Evolutionary conservation across 1,284 basidiomycete genomes (phyloP).

Genomic region (Fomitopsis schrenkii): DNA sequence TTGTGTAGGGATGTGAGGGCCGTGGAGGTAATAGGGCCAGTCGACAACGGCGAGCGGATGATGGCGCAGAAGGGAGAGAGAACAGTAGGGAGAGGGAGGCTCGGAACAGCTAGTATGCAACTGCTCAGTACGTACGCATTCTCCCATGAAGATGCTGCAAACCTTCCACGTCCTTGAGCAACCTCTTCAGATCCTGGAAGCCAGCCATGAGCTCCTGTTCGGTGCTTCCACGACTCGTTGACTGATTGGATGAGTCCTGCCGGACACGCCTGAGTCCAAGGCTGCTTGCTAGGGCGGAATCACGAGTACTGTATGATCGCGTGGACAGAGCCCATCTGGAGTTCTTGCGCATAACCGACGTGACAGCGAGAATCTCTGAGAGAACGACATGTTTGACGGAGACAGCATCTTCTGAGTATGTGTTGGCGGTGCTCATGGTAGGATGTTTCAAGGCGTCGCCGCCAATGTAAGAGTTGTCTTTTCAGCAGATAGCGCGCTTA

Average conservation of each 20-base stretch:
- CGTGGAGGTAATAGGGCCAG: slow-evolving; percentile 90
- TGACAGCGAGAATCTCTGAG: slow-evolving; percentile 89
- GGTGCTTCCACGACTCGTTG: slow-evolving; percentile 44
- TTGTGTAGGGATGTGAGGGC: slow-evolving; percentile 86
- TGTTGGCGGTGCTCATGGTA: not conserved
- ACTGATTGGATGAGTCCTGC: slow-evolving; percentile 31
- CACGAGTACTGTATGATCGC: slow-evolving; percentile 53
- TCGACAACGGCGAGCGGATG: slow-evolving; percentile 89
- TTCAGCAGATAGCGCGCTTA: not conserved
- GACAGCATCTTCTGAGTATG: slow-evolving; percentile 23
- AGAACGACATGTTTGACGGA: slow-evolving; percentile 76
- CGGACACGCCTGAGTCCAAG: slow-evolving; percentile 66
- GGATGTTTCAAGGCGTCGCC: not conserved
- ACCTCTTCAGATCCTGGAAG: slow-evolving; percentile 83
- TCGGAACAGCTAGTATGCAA: slow-evolving; percentile 47
- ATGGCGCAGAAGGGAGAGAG: slow-evolving; percentile 92
- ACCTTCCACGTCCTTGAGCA: slow-evolving; percentile 75
- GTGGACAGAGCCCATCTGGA: slow-evolving; percentile 84
- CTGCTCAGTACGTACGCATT: not conserved
- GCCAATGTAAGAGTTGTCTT: not conserved
- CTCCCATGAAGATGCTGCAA: slow-evolving; percentile 20
- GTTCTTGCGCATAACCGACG: slow-evolving; percentile 96
- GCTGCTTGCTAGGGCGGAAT: slow-evolving; percentile 65
- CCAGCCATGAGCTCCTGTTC: slow-evolving; percentile 85
- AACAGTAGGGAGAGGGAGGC: slow-evolving; percentile 53